phyloP scores from a whole-genome alignment of 352 stramenopile species.

The Phytopythium helicoides region DNA sequence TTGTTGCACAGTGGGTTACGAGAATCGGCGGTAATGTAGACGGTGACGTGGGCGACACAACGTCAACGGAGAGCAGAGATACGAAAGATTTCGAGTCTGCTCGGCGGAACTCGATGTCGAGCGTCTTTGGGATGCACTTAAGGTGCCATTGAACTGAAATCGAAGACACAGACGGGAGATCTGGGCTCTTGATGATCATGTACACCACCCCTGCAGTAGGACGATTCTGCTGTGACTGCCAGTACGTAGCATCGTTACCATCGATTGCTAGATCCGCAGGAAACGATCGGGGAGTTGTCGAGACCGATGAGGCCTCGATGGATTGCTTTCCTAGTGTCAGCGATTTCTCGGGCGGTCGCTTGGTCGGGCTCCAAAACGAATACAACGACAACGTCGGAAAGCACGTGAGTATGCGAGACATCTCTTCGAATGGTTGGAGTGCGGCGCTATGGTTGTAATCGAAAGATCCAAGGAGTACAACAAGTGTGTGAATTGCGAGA shows the following conservation, averaged over 20 bases:
- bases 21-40: slow-evolving; percentile 12
- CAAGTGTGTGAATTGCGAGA: slow-evolving; percentile 79
- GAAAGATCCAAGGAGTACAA: slow-evolving; percentile 65
- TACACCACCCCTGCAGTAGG: slow-evolving; percentile 37
- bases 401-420: slow-evolving; percentile 67
- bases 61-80: slow-evolving; percentile 18
- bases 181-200: slow-evolving; percentile 37
- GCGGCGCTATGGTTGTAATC: slow-evolving; percentile 54
- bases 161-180: slow-evolving; percentile 49
- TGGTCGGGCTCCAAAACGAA: slow-evolving; percentile 82
- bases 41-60: slow-evolving; percentile 14
- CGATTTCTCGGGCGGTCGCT: slow-evolving; percentile 52
- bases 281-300: slow-evolving; percentile 44
- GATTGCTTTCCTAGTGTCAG: slow-evolving; percentile 37
- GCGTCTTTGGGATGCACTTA: slow-evolving; percentile 52
- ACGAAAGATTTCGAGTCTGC: slow-evolving; percentile 36
- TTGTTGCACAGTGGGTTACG: slow-evolving; percentile 32
- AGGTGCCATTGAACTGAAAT: slow-evolving; percentile 71
- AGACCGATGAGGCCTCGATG: slow-evolving; percentile 56
- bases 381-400: slow-evolving; percentile 80
- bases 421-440: slow-evolving; percentile 69
- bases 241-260: slow-evolving; percentile 56
- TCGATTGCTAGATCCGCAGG: slow-evolving; percentile 54
- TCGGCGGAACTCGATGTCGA: slow-evolving; percentile 56
- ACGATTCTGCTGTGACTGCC: slow-evolving; percentile 62